Evolutionary conservation across 1,139 yeast species (phyloP), one percentile per base, ranked within the genome.

Genomic region (Trichomonascaceae sp.): DNA sequence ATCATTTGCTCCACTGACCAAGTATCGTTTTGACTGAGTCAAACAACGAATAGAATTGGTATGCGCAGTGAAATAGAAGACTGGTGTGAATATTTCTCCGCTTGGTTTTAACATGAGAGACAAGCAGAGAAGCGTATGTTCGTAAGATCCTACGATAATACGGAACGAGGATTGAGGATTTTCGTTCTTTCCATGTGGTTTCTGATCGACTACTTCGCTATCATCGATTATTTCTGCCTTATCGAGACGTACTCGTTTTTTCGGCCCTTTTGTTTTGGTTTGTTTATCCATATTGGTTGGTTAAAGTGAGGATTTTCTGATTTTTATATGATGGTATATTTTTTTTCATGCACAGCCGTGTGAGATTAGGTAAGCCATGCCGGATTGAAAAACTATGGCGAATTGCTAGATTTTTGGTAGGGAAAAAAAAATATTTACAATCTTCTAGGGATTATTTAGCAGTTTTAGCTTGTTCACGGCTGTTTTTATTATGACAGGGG

Each of bases 41-140:
- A 93, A 77, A 50, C 95, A 80, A 68, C 91, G 84, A 57, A 93
- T 88, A 36, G 96, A 87, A 55, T 89, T 79, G 0, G 96, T 78
- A 70, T 93, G 99, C 1, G 99, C 96, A 62, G 93, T 89, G 70
- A 93, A 93, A 69, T 93, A 98, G 76, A 93, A 93, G 47, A 95
- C 83, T 1, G 98, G 96, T 50, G 89, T 91, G 73, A 95, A 93
- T 4, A 87, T 77, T 1, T 91, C 85, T 17, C 71, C 69, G 41
- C 51, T 59, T 7, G 50, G 55, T 32, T 74, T 76, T 44, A 89
- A 65, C 19, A 84, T 77, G 47, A 88, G 74, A 1, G 97, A 89
- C 18, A 91, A 77, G 74, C 98, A 90, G 50, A 91, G 73, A 50
- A 95, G 72, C 60, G 90, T 89, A 72, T 95, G 99, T 72, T 95